phyloP scores from a whole-genome alignment of 78 protist genomes.

The Dictyostelium firmibasis region DNA sequence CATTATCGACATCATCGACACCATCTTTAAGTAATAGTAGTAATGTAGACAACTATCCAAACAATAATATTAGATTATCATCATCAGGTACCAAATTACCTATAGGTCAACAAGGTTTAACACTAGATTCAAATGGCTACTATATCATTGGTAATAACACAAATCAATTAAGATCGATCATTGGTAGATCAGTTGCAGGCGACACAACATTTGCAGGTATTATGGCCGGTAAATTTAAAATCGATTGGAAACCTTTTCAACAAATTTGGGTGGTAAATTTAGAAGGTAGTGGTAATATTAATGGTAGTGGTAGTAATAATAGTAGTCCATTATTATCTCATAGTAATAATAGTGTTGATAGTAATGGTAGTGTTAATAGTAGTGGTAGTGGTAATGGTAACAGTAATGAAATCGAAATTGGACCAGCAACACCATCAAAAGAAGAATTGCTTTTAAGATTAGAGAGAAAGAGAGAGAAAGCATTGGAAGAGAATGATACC shows the following conservation, averaged over 20 bases:
- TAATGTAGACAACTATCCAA: background rate
- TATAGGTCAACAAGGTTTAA: background rate
- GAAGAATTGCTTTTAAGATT: slow-evolving; percentile 9
- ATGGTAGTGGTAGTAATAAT: background rate
- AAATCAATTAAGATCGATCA: slow-evolving; percentile 6
- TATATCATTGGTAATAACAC: background rate
- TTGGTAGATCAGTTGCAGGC: slow-evolving; percentile 35
- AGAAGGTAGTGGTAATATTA: background rate
- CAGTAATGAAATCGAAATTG: slow-evolving; percentile 21
- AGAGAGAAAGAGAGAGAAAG: slow-evolving; percentile 1
- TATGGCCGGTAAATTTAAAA: slow-evolving; percentile 39
- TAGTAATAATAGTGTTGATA: background rate
- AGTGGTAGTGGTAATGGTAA: background rate
- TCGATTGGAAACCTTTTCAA: slow-evolving; percentile 51
- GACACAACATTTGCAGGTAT: slow-evolving; percentile 46
- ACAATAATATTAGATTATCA: background rate
- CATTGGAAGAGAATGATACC: background rate
- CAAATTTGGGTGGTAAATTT: slow-evolving; percentile 2
- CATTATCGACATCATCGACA: background rate
- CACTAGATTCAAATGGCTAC: slow-evolving; percentile 11
- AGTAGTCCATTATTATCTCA: background rate
- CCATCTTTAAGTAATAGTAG: background rate
- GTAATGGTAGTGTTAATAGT: background rate
- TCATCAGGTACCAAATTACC: background rate
- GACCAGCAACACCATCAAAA: slow-evolving; percentile 57